Conservation (phyloP, 1,139 yeast species). For the Waltiozyma sp. region DNA sequence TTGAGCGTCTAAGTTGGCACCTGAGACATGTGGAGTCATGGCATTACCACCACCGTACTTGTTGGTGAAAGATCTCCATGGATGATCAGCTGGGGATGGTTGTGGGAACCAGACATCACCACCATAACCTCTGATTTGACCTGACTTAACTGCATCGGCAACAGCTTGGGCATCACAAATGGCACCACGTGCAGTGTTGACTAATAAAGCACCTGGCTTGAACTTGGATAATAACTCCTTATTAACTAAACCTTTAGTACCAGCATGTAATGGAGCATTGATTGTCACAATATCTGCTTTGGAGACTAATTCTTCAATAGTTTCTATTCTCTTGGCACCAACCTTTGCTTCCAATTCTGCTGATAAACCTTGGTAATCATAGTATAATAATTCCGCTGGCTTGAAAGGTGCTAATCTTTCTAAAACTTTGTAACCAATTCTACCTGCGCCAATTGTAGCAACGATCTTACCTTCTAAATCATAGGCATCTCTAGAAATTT, state of each 20-base stretch:
- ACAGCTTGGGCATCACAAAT: slow-evolving; percentile 64
- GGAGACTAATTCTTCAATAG: slow-evolving; percentile 55
- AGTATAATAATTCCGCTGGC: slow-evolving; percentile 63
- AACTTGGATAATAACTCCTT: slow-evolving; percentile 57
- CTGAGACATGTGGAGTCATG: slow-evolving; percentile 78
- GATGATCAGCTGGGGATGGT: slow-evolving; percentile 69
- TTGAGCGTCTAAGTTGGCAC: slow-evolving; percentile 76
- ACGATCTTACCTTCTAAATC: slow-evolving; percentile 69
- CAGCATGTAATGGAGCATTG: slow-evolving; percentile 69
- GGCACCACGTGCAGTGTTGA: slow-evolving; percentile 82
- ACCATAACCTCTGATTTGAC: slow-evolving; percentile 69
- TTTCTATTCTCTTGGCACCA: slow-evolving; percentile 50
- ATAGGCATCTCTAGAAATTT: slow-evolving; percentile 59
- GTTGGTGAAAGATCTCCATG: slow-evolving; percentile 66
- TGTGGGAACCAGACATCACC: slow-evolving; percentile 82
- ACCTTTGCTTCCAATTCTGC: slow-evolving; percentile 44
- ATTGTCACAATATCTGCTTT: slow-evolving; percentile 68
- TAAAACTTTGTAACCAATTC: slow-evolving; percentile 70
- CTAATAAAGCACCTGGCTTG: slow-evolving; percentile 69
- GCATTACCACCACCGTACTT: slow-evolving; percentile 68
- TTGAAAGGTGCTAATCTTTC: slow-evolving; percentile 66
- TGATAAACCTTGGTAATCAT: slow-evolving; percentile 64
- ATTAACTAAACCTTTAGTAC: slow-evolving; percentile 56
- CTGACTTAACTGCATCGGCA: slow-evolving; percentile 60
- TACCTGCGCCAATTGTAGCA: slow-evolving; percentile 75